Evolutionary conservation across 805 yeast species (phyloP).

Genomic region (Nakazawaea holstii): DNA sequence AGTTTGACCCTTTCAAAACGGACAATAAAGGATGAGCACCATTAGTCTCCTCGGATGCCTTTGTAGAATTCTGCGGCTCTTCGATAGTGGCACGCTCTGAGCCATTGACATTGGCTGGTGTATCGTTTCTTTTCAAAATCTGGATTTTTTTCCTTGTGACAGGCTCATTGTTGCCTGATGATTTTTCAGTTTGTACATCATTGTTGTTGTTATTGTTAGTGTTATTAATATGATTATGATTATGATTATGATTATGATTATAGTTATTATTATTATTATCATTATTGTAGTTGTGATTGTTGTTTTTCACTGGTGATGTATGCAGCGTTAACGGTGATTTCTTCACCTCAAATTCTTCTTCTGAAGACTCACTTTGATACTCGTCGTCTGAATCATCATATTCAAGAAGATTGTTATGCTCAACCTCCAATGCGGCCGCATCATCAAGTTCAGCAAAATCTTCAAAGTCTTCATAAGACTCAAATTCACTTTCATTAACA

Average conservation of each 20-base stretch:
- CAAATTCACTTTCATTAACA: not conserved
- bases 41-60: too few species aligned
- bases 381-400: constrained; percentile 6
- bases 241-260: too few species aligned
- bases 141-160: not conserved
- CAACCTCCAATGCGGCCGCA: not conserved
- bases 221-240: too few species aligned
- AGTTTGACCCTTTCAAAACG: too few species aligned
- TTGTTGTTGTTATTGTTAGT: too few species aligned
- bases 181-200: too few species aligned
- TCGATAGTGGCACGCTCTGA: not conserved
- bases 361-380: constrained; percentile 1
- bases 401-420: not conserved
- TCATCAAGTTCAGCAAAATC: constrained; percentile 4
- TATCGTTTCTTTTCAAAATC: constrained; percentile 4
- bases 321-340: not conserved
- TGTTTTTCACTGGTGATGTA: too few species aligned
- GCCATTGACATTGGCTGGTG: not conserved
- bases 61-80: too few species aligned
- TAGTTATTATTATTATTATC: too few species aligned
- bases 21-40: too few species aligned
- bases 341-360: not conserved
- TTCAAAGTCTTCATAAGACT: constrained; percentile 9
- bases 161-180: too few species aligned
- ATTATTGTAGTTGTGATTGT: too few species aligned